These are phyloP conservation scores for Cutaneotrichosporon spelunceum DNA, from an alignment of 1,284 basidiomycete genomes.

Conservation along the genomic window DNA sequence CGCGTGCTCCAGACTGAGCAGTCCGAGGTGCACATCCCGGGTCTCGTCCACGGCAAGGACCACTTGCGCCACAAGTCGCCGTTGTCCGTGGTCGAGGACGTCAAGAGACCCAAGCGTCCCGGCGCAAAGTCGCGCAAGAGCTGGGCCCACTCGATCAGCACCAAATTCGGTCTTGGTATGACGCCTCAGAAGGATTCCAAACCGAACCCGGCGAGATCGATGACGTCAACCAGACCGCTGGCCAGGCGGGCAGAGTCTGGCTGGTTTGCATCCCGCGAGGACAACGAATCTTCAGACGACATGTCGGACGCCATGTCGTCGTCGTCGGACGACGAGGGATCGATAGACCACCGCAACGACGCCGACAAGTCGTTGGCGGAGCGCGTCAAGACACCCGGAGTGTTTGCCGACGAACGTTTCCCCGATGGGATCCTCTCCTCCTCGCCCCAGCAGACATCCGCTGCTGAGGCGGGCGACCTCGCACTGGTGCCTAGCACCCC, in stretches of 20 bases:
- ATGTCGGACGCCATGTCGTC: conserved; percentile 12
- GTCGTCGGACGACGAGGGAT: conserved; percentile 26
- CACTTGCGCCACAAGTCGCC: conserved; percentile 83
- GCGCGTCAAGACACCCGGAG: conserved; percentile 50
- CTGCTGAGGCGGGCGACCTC: conserved; percentile 20
- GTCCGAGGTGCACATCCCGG: conserved; percentile 61
- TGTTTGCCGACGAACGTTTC: conserved; percentile 21
- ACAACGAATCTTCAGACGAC: conserved; percentile 16
- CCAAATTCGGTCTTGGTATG: conserved; percentile 27
- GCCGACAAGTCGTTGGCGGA: conserved; percentile 53
- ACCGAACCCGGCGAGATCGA: conserved; percentile 23
- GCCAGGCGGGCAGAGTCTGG: conserved; percentile 17
- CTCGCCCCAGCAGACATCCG: conserved; percentile 8
- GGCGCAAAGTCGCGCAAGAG: conserved; percentile 36
- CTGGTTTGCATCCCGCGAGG: conserved; percentile 59
- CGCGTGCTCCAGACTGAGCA: conserved; percentile 75
- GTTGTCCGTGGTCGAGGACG: conserved; percentile 77
- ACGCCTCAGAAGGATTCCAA: conserved; percentile 13
- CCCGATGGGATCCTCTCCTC: conserved; percentile 17
- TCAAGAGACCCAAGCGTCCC: conserved; percentile 25
- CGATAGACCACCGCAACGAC: conserved; percentile 34
- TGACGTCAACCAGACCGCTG: conserved; percentile 25
- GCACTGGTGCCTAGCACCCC: conserved; percentile 9
- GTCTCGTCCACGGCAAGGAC: conserved; percentile 76
- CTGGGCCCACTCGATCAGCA: conserved; percentile 54